These are phyloP conservation scores for Hypomontagnella monticulosa DNA, from an alignment of 495 filamentous ascomycete species.

Conservation along the genomic window DNA sequence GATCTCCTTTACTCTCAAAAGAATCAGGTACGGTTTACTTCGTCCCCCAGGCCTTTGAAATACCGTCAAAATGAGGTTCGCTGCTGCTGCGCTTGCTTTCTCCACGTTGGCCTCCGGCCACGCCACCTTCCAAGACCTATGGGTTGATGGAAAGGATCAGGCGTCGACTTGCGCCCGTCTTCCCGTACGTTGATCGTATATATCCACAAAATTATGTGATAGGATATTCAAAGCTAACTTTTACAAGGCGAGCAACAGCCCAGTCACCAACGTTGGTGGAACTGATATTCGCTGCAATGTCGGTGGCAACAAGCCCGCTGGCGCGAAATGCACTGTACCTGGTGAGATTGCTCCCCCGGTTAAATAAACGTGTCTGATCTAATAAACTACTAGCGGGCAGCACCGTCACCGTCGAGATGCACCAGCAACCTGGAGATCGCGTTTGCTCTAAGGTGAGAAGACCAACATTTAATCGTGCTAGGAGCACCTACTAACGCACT, in stretches of 20 bases:
- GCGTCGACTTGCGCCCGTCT: slow-evolving; percentile 54
- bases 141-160: slow-evolving; percentile 59
- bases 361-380: slow-evolving; percentile 1
- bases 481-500: too few species aligned
- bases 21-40: background rate
- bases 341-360: slow-evolving; percentile 12
- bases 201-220: background rate
- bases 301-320: slow-evolving; percentile 36
- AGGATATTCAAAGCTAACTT: background rate
- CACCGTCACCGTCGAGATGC: slow-evolving; percentile 64
- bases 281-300: slow-evolving; percentile 56
- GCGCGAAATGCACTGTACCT: slow-evolving; percentile 31
- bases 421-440: slow-evolving; percentile 59
- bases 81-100: slow-evolving; percentile 6
- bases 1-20: background rate
- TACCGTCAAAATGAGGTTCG: slow-evolving; percentile 25
- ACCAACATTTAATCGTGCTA: too few species aligned
- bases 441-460: slow-evolving; percentile 44
- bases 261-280: slow-evolving; percentile 53
- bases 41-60: background rate
- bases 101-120: slow-evolving; percentile 50
- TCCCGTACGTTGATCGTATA: slow-evolving; percentile 34
- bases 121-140: slow-evolving; percentile 63
- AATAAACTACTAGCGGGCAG: slow-evolving; percentile 49
- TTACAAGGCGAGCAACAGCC: slow-evolving; percentile 52